phyloP scores from a whole-genome alignment of 257 asterid genomes.

The Dorcoceras hygrometricum region DNA sequence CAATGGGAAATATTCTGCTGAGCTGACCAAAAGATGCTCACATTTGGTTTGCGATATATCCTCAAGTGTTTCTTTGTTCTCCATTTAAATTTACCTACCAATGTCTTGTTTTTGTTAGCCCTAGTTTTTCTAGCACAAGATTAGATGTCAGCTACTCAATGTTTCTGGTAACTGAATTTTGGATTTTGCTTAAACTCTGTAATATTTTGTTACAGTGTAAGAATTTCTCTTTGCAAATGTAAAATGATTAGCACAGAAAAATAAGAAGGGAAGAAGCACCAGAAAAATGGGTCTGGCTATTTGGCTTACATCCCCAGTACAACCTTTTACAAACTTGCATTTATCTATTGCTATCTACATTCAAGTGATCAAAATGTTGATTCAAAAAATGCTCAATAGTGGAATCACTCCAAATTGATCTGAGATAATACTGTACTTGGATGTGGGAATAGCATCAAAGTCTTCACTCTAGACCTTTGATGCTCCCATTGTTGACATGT shows the following conservation, averaged over 20 bases:
- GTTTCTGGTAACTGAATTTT: constrained; percentile 10
- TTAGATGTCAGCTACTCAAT: constrained; percentile 3
- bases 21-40: constrained; percentile 83
- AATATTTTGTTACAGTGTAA: background rate
- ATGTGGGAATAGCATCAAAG: background rate
- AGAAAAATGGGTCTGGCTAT: background rate
- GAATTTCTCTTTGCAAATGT: background rate
- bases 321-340: background rate
- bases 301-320: background rate
- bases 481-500: too few relatives aligned
- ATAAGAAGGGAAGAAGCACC: background rate
- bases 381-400: background rate
- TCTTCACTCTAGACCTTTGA: background rate
- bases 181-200: background rate
- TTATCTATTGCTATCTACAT: too few relatives aligned
- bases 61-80: constrained; percentile 33
- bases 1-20: constrained; percentile 92
- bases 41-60: constrained; percentile 92
- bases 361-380: background rate
- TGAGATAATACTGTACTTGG: background rate
- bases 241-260: too few relatives aligned
- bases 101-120: constrained; percentile 14
- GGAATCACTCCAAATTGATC: background rate
- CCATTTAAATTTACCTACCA: constrained; percentile 18
- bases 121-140: constrained; percentile 5